Conservation (phyloP, 768 basidiomycete genomes). For the Leccinum incarnatum region DNA sequence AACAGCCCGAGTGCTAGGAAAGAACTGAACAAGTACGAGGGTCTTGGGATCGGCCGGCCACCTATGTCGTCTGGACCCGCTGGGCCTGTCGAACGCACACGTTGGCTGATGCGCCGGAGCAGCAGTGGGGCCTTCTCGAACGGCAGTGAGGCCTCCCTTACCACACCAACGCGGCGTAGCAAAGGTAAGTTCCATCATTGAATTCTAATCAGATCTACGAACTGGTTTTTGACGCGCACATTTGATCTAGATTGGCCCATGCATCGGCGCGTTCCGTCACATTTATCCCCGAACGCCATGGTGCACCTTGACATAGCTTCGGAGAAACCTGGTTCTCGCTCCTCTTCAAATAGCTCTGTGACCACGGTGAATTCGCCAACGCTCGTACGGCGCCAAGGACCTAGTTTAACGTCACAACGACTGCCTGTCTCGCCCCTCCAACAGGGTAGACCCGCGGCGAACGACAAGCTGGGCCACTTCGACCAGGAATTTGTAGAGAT, state of each 20-base stretch:
- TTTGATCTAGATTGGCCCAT: conserved; percentile 51
- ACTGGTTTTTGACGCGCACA: not conserved
- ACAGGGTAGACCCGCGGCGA: conserved; percentile 33
- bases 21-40: conserved; percentile 52
- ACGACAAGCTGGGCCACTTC: conserved; percentile 63
- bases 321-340: conserved; percentile 55
- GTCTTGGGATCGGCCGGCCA: conserved; percentile 66
- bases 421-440: conserved; percentile 23
- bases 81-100: conserved; percentile 41
- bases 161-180: conserved; percentile 59
- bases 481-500: conserved; percentile 79
- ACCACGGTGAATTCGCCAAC: conserved; percentile 48
- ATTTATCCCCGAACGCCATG: conserved; percentile 47
- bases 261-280: conserved; percentile 47
- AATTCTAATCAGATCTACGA: conserved; percentile 24
- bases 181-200: conserved; percentile 51
- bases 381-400: conserved; percentile 35
- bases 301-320: conserved; percentile 35
- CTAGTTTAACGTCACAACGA: conserved; percentile 23
- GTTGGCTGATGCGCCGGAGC: conserved; percentile 71
- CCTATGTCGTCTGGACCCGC: conserved; percentile 26
- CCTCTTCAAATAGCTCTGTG: conserved; percentile 51
- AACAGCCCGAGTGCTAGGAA: conserved; percentile 61
- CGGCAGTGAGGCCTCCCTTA: conserved; percentile 61
- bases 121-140: conserved; percentile 82